These are phyloP conservation scores for Camellia japonica DNA, from an alignment of 148 eudicot species.

Conservation along the genomic window DNA sequence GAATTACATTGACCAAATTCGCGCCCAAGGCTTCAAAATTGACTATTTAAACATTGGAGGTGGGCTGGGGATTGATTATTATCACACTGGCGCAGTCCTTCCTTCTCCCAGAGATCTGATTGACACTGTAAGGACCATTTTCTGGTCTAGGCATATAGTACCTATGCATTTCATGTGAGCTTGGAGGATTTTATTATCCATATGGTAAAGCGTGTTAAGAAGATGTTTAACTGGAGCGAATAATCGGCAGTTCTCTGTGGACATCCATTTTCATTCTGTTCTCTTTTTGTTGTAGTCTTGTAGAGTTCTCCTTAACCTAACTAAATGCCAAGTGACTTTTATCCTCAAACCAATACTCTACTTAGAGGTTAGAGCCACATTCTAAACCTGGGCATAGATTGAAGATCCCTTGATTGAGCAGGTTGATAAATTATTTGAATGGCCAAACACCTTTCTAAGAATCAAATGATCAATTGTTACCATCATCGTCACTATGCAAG, in stretches of 20 bases:
- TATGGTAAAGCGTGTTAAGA: neutral
- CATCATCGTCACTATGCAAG: neutral
- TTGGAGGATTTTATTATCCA: neutral
- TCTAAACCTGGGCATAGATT: neutral
- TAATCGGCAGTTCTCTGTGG: neutral
- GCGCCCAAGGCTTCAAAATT: constrained; percentile 85
- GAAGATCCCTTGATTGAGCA: neutral
- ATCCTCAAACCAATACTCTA: no score
- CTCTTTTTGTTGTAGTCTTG: neutral
- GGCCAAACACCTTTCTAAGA: neutral
- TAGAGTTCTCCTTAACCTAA: neutral
- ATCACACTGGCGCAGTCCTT: constrained; percentile 83
- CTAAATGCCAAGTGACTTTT: no score
- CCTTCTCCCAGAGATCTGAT: constrained; percentile 89
- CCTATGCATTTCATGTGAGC: neutral
- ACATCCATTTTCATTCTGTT: neutral
- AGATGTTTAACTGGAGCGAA: neutral
- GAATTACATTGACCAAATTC: constrained; percentile 78
- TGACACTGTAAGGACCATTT: constrained; percentile 55
- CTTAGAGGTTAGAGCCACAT: no score
- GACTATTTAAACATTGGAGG: constrained; percentile 92
- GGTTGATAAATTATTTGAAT: neutral
- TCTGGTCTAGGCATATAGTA: neutral
- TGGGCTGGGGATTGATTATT: constrained; percentile 92
- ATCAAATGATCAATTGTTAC: neutral